A percentile compares a stretch with the other conserved stretches of the same genome.
Conservation (phyloP, 1,284 basidiomycete genomes). For the Polyporus tsugae region DNA sequence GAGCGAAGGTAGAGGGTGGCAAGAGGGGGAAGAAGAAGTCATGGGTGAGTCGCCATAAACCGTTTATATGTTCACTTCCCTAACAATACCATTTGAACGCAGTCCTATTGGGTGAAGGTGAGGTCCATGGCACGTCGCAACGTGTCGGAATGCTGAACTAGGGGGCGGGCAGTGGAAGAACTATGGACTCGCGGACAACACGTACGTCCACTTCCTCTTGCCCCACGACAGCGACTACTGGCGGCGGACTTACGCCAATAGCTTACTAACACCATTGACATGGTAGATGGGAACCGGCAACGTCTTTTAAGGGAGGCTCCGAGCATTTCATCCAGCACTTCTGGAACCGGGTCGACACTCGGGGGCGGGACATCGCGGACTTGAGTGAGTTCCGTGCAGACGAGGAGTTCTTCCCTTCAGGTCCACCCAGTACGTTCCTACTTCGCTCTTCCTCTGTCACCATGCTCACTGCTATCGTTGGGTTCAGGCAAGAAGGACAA, state of each 20-base stretch:
- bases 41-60: slow-evolving; percentile 50
- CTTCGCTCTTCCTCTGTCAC: slow-evolving; percentile 2
- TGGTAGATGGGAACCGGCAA: slow-evolving; percentile 72
- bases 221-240: neutral
- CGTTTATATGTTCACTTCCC: neutral
- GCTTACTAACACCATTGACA: neutral
- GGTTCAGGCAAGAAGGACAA: slow-evolving; percentile 24
- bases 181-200: slow-evolving; percentile 66
- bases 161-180: slow-evolving; percentile 67
- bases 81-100: neutral
- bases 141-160: slow-evolving; percentile 12
- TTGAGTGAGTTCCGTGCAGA: slow-evolving; percentile 58
- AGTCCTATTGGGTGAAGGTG: slow-evolving; percentile 75
- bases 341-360: slow-evolving; percentile 62
- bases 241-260: neutral
- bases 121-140: slow-evolving; percentile 30
- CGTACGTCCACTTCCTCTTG: slow-evolving; percentile 55
- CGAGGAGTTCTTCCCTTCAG: slow-evolving; percentile 62
- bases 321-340: slow-evolving; percentile 65
- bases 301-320: slow-evolving; percentile 64
- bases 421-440: slow-evolving; percentile 60
- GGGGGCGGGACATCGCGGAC: slow-evolving; percentile 59
- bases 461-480: slow-evolving; percentile 3
- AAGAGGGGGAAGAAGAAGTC: slow-evolving; percentile 50
- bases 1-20: slow-evolving; percentile 51